Base-by-base conservation (phyloP, 176 grass and related monocot genomes). In the Eragrostis curvula region DNA sequence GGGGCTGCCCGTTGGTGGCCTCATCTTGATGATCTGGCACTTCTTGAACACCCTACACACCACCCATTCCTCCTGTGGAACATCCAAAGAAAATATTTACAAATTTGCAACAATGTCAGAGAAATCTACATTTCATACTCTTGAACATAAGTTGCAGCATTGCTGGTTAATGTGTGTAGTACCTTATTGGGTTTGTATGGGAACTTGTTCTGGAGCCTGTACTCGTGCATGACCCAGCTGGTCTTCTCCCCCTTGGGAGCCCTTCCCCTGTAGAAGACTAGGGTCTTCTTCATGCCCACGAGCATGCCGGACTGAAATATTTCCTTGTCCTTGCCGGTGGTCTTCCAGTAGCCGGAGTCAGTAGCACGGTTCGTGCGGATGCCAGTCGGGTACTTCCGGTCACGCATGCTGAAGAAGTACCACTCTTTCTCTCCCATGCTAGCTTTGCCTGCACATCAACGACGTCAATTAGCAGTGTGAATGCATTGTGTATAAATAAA, bases 221-320 rank as follows among this genome's bases (percentile, higher is more conserved):
- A 94, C 84, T 94, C 92, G 66, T 94, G 92, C 92, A 94, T 94
- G 61, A 94, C 92, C 92, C 92, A 94, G 87, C 87, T 94, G 69
- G 92, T 89, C 84, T 94, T 94, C 77, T 85, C 89, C 12, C 92
- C 92, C 68, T 89, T 94, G 58, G 92, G 92, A 17, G 92, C 92
- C n/a, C 92, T 85, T 0, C 92, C 92, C 24, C 87, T 68, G 84
- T 94, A 94, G 84, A 94, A 94, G 23, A 94, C 92, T 32, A 94
- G 92, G 71, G 92, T 94, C 67, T 94, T 94, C 92, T 94, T 94
- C 92, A 94, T 92, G 6, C 92, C 92, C n/a, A 79, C 87, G 0
- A 92, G 71, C 89, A 82, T 87, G 56, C 84, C 89, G 29, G 67
- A 84, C 29, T 89, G 89, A 67, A 94, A 94, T 75, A 94, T 92